Conservation (phyloP, 2,329 filamentous ascomycete species). For the Fusarium hainanense region DNA sequence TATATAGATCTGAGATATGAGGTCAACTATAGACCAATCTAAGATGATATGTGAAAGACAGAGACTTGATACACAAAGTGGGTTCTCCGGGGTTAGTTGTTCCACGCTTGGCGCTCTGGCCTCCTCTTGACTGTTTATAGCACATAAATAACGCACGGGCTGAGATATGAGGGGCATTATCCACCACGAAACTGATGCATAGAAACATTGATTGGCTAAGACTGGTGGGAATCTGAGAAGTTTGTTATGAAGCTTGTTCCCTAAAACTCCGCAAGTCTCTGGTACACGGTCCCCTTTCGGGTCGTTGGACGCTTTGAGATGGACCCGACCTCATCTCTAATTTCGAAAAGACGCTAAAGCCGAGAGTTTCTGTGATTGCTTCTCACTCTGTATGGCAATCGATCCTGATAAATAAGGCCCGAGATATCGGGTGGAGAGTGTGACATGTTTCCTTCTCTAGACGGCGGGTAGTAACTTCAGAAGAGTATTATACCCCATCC, state of each 20-base stretch:
- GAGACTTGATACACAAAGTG: background rate
- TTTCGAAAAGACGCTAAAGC: too few relatives aligned
- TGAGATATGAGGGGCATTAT: background rate
- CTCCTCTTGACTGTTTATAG: background rate
- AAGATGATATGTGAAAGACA: background rate
- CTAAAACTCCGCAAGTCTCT: background rate
- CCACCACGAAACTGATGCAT: background rate
- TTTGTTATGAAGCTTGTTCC: background rate
- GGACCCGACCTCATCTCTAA: background rate
- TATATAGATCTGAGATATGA: background rate
- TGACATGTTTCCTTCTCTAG: background rate
- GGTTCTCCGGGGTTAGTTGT: background rate
- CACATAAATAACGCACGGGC: background rate
- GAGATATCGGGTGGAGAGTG: background rate
- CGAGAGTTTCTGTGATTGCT: background rate
- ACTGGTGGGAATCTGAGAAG: background rate
- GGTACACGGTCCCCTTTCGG: background rate
- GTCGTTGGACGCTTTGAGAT: background rate
- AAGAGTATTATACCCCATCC: too few relatives aligned
- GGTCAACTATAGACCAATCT: background rate
- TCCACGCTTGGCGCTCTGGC: background rate
- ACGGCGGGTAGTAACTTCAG: background rate
- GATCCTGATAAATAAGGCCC: background rate
- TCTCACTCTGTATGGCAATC: background rate
- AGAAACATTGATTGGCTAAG: background rate